Base-by-base conservation (phyloP, 2,329 filamentous ascomycete genomes). In the Colletotrichum gloeosporioides region DNA sequence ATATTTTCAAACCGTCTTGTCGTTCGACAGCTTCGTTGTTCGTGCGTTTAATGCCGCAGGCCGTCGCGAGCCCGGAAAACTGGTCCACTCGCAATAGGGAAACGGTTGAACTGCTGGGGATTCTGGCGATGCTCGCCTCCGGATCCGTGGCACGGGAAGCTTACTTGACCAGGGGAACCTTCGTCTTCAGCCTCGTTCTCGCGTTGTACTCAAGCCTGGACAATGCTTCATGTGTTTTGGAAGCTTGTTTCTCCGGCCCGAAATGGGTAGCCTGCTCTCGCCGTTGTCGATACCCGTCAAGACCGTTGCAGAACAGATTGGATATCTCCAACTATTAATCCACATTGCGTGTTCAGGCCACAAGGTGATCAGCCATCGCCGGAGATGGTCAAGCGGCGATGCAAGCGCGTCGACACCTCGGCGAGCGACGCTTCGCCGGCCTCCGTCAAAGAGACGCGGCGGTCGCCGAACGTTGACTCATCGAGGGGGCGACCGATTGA, bases 41-140 rank as follows among this genome's bases (percentile, higher is more conserved):
- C 70, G 70, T 76, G 64, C 74, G 59, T 76, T 76, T 61, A 76
- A 76, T 76, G 74, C 64, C 74, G 74, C 74, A 73, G 70, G 62
- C 63, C 73, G 69, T 73, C 69, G 63, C 39, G 69, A 32, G 31
- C 69, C 55, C 36, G 29, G 10, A 68, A 68, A 49, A 44, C 22
- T 36, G 69, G 73, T 31, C 39, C 73, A 39, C 68, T 62, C 57
- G 29, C 36, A 16, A 31, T 16, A 29, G 61, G 22, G n/a, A 61
- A 32, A 27, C 16, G 36, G 27, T 13, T 27, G 55, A 61, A 69
- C 53, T 59, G 32, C 66, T 69, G 53, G 49, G 53, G 66, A 61
- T 22, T 61, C 29, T 53, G 36, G 49, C 61, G 29, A 53, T 49
- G 63, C 55, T 73, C 61, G 36, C 65, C 62, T 62, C 69, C 25